These are phyloP conservation scores for Musa schizocarpa DNA, from an alignment of 176 grass and related monocot genomes.

Conservation along the genomic window DNA sequence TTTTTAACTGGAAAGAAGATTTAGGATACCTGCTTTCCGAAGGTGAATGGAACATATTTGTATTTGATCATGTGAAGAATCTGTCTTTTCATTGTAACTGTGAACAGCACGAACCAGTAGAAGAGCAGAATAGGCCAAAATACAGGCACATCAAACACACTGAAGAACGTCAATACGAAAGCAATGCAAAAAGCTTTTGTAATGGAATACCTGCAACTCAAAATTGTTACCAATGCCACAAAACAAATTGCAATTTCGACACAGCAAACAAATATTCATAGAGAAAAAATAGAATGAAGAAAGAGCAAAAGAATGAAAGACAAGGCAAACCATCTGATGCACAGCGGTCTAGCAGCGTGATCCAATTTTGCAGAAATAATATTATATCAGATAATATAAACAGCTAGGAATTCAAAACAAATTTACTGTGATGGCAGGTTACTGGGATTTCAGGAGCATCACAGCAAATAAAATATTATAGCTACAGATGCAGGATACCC, in stretches of 20 bases:
- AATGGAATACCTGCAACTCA: conserved; percentile 50
- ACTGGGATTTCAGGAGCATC: not conserved
- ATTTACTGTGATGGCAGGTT: not conserved
- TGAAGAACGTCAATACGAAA: conserved; percentile 68
- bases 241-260: too few species aligned
- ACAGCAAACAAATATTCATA: not conserved
- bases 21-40: conserved; percentile 62
- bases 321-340: not conserved
- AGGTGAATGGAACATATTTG: conserved; percentile 76
- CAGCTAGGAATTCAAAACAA: not conserved
- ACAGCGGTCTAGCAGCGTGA: not conserved
- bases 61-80: conserved; percentile 80
- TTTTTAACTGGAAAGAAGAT: not conserved
- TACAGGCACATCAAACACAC: conserved; percentile 60
- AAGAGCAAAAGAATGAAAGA: not conserved
- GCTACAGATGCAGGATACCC: too few species aligned
- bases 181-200: conserved; percentile 57
- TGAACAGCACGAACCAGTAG: conserved; percentile 55
- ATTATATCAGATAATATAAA: not conserved
- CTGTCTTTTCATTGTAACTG: conserved; percentile 70
- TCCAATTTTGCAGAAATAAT: not conserved
- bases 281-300: not conserved
- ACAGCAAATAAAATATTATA: not conserved
- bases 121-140: conserved; percentile 83
- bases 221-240: not conserved